Conservation (phyloP, 148 eudicot species). For the Oxyria digyna region DNA sequence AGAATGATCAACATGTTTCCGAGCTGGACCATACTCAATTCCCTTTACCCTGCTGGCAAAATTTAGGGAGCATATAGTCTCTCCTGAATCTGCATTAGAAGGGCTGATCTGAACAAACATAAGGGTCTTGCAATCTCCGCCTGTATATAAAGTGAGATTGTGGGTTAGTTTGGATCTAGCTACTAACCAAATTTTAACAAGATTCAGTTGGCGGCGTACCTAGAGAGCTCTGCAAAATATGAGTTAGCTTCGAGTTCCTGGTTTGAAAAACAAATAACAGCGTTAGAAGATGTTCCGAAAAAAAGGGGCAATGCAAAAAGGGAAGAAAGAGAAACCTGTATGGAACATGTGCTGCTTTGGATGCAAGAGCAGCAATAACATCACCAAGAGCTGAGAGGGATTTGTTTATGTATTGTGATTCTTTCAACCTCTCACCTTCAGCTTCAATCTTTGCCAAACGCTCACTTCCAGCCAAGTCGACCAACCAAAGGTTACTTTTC, state of each 20-base stretch:
- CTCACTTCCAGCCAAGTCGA: slow-evolving; percentile 98
- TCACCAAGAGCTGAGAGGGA: slow-evolving; percentile 94
- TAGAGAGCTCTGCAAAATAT: slow-evolving; percentile 90
- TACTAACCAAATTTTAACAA: too few species aligned
- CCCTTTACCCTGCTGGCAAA: slow-evolving; percentile 96
- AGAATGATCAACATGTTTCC: slow-evolving; percentile 61
- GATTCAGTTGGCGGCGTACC: slow-evolving; percentile 31
- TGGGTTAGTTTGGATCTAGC: too few species aligned
- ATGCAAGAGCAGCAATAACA: slow-evolving; percentile 91
- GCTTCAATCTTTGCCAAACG: slow-evolving; percentile 84
- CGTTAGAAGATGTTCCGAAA: slow-evolving; percentile 1
- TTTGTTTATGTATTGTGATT: slow-evolving; percentile 90
- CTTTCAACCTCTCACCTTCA: slow-evolving; percentile 93
- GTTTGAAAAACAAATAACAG: background rate
- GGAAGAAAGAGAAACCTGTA: slow-evolving; percentile 39
- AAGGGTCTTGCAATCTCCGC: slow-evolving; percentile 93
- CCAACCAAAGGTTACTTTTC: slow-evolving; percentile 91
- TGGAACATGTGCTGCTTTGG: slow-evolving; percentile 79
- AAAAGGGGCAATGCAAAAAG: background rate
- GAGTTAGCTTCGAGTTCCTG: slow-evolving; percentile 96
- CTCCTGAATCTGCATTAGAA: slow-evolving; percentile 60
- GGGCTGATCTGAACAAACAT: slow-evolving; percentile 98
- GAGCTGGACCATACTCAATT: slow-evolving; percentile 85
- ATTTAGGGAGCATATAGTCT: slow-evolving; percentile 85
- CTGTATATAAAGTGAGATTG: slow-evolving; percentile 22